Evolutionary conservation across 1,284 basidiomycete species (phyloP), one percentile per base, ranked within the genome.

Genomic region (Irpex rosettiformis): DNA sequence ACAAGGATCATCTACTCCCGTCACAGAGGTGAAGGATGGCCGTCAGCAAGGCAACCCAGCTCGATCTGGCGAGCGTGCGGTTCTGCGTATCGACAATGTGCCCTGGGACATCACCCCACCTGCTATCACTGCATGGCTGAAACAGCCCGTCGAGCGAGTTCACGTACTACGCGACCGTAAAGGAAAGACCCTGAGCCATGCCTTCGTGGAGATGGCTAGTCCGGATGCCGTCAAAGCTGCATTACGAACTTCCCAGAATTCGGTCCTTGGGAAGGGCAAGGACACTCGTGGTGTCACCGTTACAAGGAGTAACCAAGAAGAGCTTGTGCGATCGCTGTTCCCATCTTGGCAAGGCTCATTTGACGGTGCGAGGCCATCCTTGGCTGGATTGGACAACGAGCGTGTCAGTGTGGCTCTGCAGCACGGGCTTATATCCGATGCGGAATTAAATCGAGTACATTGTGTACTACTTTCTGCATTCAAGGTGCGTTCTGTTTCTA

Each of bases 61-160:
- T 33, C 63, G 61, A 55, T 21, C 54, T 7, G 65, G 62, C 47
- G 82, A 83, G 33, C 74, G 78, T 30, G 78, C 84, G 40, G 89
- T 93, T 16, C 76, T 93, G 52, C 78, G 90, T 24, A 88, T 93
- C 64, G 91, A 92, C 67, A 92, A 93, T 64, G 89, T 92, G 56
- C 91, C 91, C 54, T 93, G 90, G 90, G 90, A 93, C 67, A 89
- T 93, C 61, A 92, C 91, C 0, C 90, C 91, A 7, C 79, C 82
- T 18, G 83, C 82, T 58, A 86, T 92, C 54, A 72, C 71, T 6
- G 71, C 76, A 3, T 92, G 89, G 86, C 73, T 92, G 55, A 84
- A 81, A 62, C 83, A 86, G 58, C 85, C 87, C 13, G 75, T 89
- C 16, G 76, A 82, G 52, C 81, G 82, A 51, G 86, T 85, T 4